Conservation (phyloP, 495 filamentous ascomycete genomes). For the Jackrogersella minutella region DNA sequence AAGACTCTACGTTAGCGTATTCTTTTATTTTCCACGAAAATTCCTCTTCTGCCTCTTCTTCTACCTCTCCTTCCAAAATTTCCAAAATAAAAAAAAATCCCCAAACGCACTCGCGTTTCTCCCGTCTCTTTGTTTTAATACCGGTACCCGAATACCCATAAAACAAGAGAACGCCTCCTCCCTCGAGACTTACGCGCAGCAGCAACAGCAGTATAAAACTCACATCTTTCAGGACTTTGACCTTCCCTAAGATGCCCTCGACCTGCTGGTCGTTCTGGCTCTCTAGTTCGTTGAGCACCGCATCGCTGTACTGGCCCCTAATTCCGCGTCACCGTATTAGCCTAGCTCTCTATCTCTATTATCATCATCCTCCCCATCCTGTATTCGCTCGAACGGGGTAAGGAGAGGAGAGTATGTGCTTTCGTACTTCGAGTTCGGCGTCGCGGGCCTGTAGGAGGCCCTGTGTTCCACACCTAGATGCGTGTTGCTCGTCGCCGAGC, state of each 20-base stretch:
- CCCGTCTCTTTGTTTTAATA: constrained; percentile 11
- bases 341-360: background rate
- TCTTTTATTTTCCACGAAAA: background rate
- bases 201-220: constrained; percentile 48
- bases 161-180: constrained; percentile 4
- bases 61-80: background rate
- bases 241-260: constrained; percentile 88
- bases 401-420: background rate
- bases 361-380: background rate
- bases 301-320: constrained; percentile 92
- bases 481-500: constrained; percentile 31
- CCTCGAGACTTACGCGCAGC: constrained; percentile 30
- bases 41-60: background rate
- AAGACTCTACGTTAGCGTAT: constrained; percentile 14
- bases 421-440: constrained; percentile 83
- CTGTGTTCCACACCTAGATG: constrained; percentile 47
- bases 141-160: background rate
- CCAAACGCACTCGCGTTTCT: background rate
- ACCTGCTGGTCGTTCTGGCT: constrained; percentile 94
- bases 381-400: background rate
- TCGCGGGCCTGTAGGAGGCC: constrained; percentile 66
- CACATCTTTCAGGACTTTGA: constrained; percentile 91
- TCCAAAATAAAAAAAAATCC: too few relatives aligned
- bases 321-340: constrained; percentile 12
- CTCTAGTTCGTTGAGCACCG: constrained; percentile 91